phyloP scores from a whole-genome alignment of 2,329 filamentous ascomycete species.

The Leptographium wingfieldii region DNA sequence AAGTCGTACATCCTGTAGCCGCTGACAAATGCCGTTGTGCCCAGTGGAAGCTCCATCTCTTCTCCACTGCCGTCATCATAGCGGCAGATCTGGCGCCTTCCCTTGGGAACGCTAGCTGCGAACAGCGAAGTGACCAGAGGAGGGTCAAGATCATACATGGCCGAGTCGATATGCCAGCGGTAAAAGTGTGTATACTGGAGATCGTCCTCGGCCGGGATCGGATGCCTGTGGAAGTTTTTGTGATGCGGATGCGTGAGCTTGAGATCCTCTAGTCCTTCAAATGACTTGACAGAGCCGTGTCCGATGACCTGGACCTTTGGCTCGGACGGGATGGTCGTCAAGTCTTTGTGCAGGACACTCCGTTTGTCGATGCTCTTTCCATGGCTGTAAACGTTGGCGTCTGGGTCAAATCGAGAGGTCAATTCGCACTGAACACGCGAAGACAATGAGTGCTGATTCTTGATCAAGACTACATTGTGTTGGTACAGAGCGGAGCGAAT shows the following conservation, averaged over 20 bases:
- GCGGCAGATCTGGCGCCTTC: conserved; percentile 34
- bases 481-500: conserved; percentile 55
- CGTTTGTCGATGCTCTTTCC: conserved; percentile 59
- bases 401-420: conserved; percentile 60
- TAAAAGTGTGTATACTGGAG: conserved; percentile 45
- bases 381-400: conserved; percentile 53
- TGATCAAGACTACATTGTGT: conserved; percentile 59
- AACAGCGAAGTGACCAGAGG: conserved; percentile 59
- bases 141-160: conserved; percentile 60
- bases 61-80: conserved; percentile 64
- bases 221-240: conserved; percentile 1
- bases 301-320: conserved; percentile 71
- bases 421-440: conserved; percentile 61
- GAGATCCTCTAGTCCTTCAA: conserved; percentile 58
- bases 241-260: conserved; percentile 64
- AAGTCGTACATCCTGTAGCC: conserved; percentile 58
- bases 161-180: conserved; percentile 69
- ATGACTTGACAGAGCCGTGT: conserved; percentile 54
- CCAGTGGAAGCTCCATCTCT: conserved; percentile 55
- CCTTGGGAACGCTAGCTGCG: conserved; percentile 55
- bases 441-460: conserved; percentile 48
- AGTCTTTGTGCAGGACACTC: conserved; percentile 60
- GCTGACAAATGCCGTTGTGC: conserved; percentile 63
- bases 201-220: conserved; percentile 28
- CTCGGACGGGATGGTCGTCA: conserved; percentile 71